Evolutionary conservation across 768 basidiomycete genomes (phyloP), one percentile per base, ranked within the genome.

Genomic region (Guyanaporus albipodus): DNA sequence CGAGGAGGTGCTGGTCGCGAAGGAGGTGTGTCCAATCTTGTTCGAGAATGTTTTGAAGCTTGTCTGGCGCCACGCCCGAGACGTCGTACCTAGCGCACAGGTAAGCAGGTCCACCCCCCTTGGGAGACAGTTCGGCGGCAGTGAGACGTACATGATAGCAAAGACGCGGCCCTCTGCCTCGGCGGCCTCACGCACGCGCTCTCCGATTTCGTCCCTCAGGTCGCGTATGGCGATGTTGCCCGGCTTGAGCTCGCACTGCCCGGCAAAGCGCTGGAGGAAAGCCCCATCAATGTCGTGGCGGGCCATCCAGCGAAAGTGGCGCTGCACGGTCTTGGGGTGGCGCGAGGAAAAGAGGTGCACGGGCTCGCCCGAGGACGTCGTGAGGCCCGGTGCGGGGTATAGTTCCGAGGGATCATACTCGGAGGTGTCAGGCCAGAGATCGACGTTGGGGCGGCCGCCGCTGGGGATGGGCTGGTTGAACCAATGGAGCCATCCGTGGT

Each of bases 401-500:
- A 90, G 73, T 63, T 91, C 89, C 2, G 81, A 80, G 6, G 79
- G 72, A 3, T 78, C 74, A 61, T 87, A 89, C 11, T 74, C 74
- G 6, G 85, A 84, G 0, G 82, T 73, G 54, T 90, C 87, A 0
- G 89, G 89, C 87, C 87, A 91, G 28, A 87, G 62, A 64, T 91
- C 90, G 38, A 74, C 79, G 54, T 84, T 87, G 4, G 84, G 82
- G 4, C 72, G 77, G 15, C 88, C 89, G 14, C 85, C 87, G 22
- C 76, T 67, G 2, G 81, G 73, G 10, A 90, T 70, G 1, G 85
- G 85, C n/a, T 70, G 56, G 51, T 80, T 73, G 61, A 87, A 80
- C 89, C 90, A 91, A 57, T 91, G 89, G 17, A 89, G 70, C 90
- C 90, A 91, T 23, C 89, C 89, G 54, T 89, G 86, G 57, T 90